These are phyloP conservation scores for Neurospora sp. DNA, from an alignment of 495 filamentous ascomycete genomes.

Conservation along the genomic window DNA sequence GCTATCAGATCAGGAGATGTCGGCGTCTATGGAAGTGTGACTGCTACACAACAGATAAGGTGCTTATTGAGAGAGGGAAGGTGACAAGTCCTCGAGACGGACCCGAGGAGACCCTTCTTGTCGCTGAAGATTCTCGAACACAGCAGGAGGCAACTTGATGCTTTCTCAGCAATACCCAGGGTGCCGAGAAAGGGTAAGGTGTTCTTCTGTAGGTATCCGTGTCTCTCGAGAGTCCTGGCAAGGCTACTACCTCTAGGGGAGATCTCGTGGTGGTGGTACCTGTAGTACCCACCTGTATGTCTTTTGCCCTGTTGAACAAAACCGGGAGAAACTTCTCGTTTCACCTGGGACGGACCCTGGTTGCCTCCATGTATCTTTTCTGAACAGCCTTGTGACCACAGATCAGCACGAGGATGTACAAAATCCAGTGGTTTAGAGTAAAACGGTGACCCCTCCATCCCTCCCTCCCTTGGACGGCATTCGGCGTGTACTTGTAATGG, in stretches of 20 bases:
- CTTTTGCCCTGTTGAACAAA: neutral
- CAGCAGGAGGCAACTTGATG: neutral
- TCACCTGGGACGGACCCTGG: neutral
- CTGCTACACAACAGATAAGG: neutral
- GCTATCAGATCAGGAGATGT: neutral
- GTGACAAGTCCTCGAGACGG: neutral
- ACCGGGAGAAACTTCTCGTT: neutral
- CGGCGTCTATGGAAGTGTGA: neutral
- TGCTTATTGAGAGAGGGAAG: neutral
- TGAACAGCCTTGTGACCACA: conserved; percentile 5
- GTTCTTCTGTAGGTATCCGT: neutral
- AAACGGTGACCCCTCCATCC: neutral
- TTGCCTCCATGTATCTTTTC: neutral
- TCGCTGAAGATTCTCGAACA: neutral
- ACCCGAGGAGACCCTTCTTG: neutral
- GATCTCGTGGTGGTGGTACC: neutral
- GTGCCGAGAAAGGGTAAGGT: neutral
- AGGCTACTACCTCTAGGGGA: neutral
- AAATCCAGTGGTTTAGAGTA: neutral
- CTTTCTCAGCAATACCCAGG: neutral
- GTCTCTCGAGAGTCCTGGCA: neutral
- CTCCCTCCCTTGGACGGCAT: neutral
- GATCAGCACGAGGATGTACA: neutral
- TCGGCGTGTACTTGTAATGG: neutral
- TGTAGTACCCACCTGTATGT: too few species aligned